Base-by-base conservation (phyloP, 164 flowering plant genomes). In the Saururus chinensis region DNA sequence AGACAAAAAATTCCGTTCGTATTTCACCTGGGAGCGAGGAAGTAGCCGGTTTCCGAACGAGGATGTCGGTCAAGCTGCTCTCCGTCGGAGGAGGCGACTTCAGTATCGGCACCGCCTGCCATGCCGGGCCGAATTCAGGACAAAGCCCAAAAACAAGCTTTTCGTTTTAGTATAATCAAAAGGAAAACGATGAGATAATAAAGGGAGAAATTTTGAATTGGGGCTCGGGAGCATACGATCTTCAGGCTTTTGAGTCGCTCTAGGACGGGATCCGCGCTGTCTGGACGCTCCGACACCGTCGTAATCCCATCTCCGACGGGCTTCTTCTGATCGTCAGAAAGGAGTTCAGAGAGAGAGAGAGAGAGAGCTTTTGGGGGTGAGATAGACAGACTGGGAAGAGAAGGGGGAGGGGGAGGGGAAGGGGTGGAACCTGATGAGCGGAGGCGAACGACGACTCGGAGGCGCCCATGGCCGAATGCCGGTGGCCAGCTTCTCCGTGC, bases 31-130 rank as follows among this genome's bases (percentile, higher is more conserved):
- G 60, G 51, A 49, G 77, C 57, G 88, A 74, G 56, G 89, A 73
- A 0, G 80, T 66, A 10, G 65, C 8, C 1, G 96, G 77, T 68
- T 82, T 87, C 69, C 92, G 79, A 22, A 92, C 87, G 25, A 92
- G 77, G 68, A 92, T 84, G 70, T 92, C 98, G 8, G 95, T 86
- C 79, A 89, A 77, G 80, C 87, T 92, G 69, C 79, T 72, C 3
- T 62, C 59, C 14, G 42, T 51, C 20, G 77, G 55, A 19, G 89
- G 84, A 16, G 74, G 80, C 2, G 88, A 64, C 25, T 80, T 81
- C 73, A 92, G 67, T 63, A 92, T 83, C 11, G 98, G 96, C 40
- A 82, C 61, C 12, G 89, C 68, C 98, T 92, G 71, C 60, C 53
- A 67, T 64, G 8, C 45, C 11, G 12, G 12, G 12, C 45, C 45